Conservation (phyloP, 2,329 filamentous ascomycete species). For the Torrubiella hemipterigena region DNA sequence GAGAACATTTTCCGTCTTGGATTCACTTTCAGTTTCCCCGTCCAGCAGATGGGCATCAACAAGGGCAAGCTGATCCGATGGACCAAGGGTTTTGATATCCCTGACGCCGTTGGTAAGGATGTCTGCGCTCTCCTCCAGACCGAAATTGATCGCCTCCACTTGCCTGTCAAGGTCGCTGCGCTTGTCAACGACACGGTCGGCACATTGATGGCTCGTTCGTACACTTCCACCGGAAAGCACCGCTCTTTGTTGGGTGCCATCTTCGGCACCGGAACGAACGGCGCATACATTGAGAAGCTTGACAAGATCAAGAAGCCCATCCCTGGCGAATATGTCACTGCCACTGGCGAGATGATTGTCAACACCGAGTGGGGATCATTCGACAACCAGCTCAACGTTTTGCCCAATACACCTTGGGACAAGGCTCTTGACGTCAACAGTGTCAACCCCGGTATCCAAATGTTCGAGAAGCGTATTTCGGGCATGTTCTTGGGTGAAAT, state of each 20-base stretch:
- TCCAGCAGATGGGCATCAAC: slow-evolving; percentile 89
- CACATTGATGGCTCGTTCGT: slow-evolving; percentile 93
- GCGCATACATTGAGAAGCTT: slow-evolving; percentile 91
- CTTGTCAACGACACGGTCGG: slow-evolving; percentile 97
- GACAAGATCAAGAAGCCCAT: slow-evolving; percentile 70
- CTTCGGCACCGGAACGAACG: slow-evolving; percentile 95
- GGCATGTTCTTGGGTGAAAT: slow-evolving; percentile 98
- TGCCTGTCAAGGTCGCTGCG: slow-evolving; percentile 90
- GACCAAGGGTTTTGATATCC: slow-evolving; percentile 98
- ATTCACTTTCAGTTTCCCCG: slow-evolving; percentile 98
- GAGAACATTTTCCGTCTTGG: slow-evolving; percentile 83
- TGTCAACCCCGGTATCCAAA: slow-evolving; percentile 87
- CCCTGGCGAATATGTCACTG: slow-evolving; percentile 58
- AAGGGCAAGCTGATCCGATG: slow-evolving; percentile 88
- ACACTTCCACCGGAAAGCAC: slow-evolving; percentile 80
- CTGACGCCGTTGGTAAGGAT: slow-evolving; percentile 88
- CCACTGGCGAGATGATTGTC: slow-evolving; percentile 89
- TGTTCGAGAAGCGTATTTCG: slow-evolving; percentile 97
- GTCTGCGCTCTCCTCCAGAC: slow-evolving; percentile 81
- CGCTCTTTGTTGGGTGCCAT: slow-evolving; percentile 88
- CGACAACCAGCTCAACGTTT: slow-evolving; percentile 80
- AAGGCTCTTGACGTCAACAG: slow-evolving; percentile 63
- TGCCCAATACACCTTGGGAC: slow-evolving; percentile 81
- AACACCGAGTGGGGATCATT: slow-evolving; percentile 99
- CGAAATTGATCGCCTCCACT: slow-evolving; percentile 74